phyloP scores from a whole-genome alignment of 257 asterid species.

The Solanum stenotomum region DNA sequence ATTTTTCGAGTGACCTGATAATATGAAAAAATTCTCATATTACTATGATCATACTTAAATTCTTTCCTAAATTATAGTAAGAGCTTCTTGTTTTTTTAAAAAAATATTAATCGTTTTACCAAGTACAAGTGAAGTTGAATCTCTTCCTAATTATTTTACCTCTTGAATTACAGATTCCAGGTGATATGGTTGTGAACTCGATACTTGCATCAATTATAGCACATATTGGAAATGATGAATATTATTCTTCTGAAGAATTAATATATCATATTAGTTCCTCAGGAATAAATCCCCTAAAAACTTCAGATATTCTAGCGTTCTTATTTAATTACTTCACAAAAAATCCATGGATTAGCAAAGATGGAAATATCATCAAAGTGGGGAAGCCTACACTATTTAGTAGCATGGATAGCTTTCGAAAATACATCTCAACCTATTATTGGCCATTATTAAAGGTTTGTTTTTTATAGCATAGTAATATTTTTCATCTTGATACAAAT shows the following conservation, averaged over 20 bases:
- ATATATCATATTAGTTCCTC: slow-evolving; percentile 55
- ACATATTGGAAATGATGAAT: background rate
- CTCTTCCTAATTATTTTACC: background rate
- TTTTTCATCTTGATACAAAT: too few species aligned
- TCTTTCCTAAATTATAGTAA: background rate
- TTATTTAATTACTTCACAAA: slow-evolving; percentile 20
- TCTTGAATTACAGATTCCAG: slow-evolving; percentile 35
- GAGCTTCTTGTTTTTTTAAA: too few species aligned
- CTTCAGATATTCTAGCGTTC: slow-evolving; percentile 2
- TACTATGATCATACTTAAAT: background rate
- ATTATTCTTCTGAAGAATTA: background rate
- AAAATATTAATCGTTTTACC: too few species aligned
- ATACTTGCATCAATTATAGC: slow-evolving; percentile 33
- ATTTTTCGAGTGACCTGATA: background rate
- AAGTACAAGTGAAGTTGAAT: background rate
- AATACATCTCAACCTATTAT: slow-evolving; percentile 31
- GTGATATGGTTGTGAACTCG: slow-evolving; percentile 59
- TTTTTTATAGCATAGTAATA: background rate
- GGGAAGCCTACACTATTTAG: slow-evolving; percentile 2
- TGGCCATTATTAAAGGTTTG: slow-evolving; percentile 36
- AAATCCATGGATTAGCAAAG: slow-evolving; percentile 24
- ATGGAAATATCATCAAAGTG: slow-evolving; percentile 27
- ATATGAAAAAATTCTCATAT: too few species aligned
- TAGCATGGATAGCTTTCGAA: slow-evolving; percentile 40
- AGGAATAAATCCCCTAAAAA: slow-evolving; percentile 26